Evolutionary conservation across 371 early-diverging fungal species (phyloP), one percentile per base, ranked within the genome.

Genomic region (Mucor sp.): DNA sequence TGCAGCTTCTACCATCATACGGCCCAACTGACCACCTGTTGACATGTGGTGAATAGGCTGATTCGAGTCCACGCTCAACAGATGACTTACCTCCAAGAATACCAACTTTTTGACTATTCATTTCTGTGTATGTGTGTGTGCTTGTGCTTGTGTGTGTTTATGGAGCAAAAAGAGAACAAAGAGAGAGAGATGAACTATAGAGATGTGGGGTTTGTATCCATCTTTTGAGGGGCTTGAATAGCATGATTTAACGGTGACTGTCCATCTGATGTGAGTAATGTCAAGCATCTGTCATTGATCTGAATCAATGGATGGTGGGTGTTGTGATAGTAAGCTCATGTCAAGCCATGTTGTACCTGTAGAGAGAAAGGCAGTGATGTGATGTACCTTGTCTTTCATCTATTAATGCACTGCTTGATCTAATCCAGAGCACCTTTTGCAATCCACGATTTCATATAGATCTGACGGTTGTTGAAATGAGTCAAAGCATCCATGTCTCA

Each of bases 1-100:
- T 7, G 96, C 97, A 6, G 97, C 95, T 79, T 98, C 98, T 27
- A 93, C 86, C 80, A 95, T 86, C 98, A 98, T 98, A 77, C 97
- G 89, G 33, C 98, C 98, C 32, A 98, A 91, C 81, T 98, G 98
- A 28, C 98, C 98, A 60, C 98, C 83, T 83, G 11, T 23, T 30
- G 12, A 50, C 25, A 25, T 33, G 23, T 44, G 17, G n/a, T 33
- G 33, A 33, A 7, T 33, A 33, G 21, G 11, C 8, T 11, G 50
- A 9, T 25, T 23, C 14, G 25, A 25, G 12, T 50, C 23, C 8
- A 14, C 2, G 23, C 21, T 3, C 1, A 0, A 3, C 9, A 19
- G 11, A 25, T 4, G 4, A 7, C 56, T 72, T 78, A 77, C 83
- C 90, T 66, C 90, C 90, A 59, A 90, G 87, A 73, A 90, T 83